phyloP scores from a whole-genome alignment of 1,284 basidiomycete species.

The Trichosporon faecale region DNA sequence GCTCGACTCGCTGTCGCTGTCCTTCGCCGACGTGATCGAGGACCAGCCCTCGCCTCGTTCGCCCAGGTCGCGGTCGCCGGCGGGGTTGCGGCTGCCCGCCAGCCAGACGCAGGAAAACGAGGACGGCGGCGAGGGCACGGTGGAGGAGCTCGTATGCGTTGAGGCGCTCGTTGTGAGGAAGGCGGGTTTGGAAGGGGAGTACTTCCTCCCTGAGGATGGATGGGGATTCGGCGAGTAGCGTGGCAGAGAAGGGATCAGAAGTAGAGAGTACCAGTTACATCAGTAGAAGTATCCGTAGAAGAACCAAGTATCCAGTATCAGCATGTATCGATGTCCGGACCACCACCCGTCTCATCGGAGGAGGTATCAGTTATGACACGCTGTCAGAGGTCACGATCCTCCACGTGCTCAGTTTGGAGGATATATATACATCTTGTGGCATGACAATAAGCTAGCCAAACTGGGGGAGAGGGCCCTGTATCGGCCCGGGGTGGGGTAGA shows the following conservation, averaged over 20 bases:
- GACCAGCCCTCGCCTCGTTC: not conserved
- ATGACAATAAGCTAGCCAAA: too few relatives aligned
- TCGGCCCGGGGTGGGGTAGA: too few relatives aligned
- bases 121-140: constrained; percentile 2
- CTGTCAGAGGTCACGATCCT: too few relatives aligned
- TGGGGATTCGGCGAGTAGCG: constrained; percentile 34
- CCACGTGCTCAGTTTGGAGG: too few relatives aligned
- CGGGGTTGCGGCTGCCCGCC: not conserved
- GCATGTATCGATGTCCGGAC: not conserved
- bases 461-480: too few relatives aligned
- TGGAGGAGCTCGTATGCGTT: constrained; percentile 48
- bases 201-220: constrained; percentile 29
- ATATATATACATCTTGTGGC: too few relatives aligned
- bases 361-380: too few relatives aligned
- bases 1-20: constrained; percentile 46
- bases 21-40: constrained; percentile 45
- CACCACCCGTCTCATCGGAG: too few relatives aligned
- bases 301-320: not conserved
- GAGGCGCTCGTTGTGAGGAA: constrained; percentile 52
- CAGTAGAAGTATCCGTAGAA: not conserved
- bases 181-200: constrained; percentile 28
- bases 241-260: constrained; percentile 33
- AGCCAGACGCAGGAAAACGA: constrained; percentile 14
- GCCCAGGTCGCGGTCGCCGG: not conserved
- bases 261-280: constrained; percentile 13